Evolutionary conservation across 2,329 filamentous ascomycete genomes (phyloP), one percentile per base, ranked within the genome.

Genomic region (Phialophora tarda): DNA sequence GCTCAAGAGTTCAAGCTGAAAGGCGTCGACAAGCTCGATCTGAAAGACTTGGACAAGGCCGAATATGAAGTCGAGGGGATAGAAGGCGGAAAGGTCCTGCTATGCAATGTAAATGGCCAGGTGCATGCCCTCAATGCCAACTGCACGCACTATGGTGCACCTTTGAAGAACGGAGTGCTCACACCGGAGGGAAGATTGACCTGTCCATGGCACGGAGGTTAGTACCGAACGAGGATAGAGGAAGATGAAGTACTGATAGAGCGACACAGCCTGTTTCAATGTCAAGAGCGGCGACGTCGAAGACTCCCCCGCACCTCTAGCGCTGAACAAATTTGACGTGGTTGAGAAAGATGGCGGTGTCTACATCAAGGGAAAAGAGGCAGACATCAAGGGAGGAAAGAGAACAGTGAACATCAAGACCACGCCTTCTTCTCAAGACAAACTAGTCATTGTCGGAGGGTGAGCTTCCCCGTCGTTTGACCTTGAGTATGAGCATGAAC

Each of bases 141-240:
- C 72, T 99, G 95, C 76, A 89, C 87, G 14, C 94, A 98, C 80
- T 98, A 96, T 77, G 94, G 95, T 38, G 95, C 94, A 48, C 95
- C 95, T 14, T 81, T 99, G 71, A 87, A 88, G 61, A 92, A 94
- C 72, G 95, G 95, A 62, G 89, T 98, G 7, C 80, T 99, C 69
- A 91, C 91, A 7, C 86, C 87, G 2, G 89, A 91, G 72, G 95
- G 95, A 4, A 86, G 92, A 59, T 79, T 99, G 69, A 97, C 92
- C 6, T 99, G 95, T 77, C 93, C 94, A 3, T 98, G 95, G 95
- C 94, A 98, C 77, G 94, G 94, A 82, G 92, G 92, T 95, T 77
- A 71, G 83, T 77, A 59, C 21, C 38, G 38, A 55, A 56, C 14
- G n/a, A 23, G 67, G 24, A 14, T 66, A 14, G 28, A 23, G 14